Percentiles rank a stretch among this genome's conserved stretches.
Evolutionary conservation across 495 filamentous ascomycete genomes (phyloP).

Genomic region (Aspergillus sclerotiicarbonarius): DNA sequence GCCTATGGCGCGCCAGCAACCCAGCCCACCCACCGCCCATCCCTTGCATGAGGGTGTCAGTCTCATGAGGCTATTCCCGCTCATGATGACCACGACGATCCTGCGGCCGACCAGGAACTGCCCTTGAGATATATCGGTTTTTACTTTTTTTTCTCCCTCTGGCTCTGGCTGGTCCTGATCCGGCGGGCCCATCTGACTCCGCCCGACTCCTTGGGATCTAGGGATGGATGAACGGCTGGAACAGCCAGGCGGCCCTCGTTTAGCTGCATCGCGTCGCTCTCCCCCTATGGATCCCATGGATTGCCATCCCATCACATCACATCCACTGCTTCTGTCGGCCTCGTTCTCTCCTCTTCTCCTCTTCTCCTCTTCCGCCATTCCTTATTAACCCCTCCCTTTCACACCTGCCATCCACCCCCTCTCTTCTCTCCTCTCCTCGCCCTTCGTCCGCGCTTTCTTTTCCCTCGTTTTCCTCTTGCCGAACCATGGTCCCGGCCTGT

Average conservation of each 20-base stretch:
- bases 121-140: slow-evolving; percentile 4
- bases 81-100: slow-evolving; percentile 17
- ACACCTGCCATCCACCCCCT: background rate
- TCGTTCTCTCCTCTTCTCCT: slow-evolving; percentile 4
- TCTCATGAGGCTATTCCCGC: slow-evolving; percentile 22
- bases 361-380: slow-evolving; percentile 10
- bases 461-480: background rate
- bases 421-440: background rate
- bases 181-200: background rate
- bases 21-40: background rate
- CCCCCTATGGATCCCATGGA: background rate
- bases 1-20: background rate
- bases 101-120: slow-evolving; percentile 15
- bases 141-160: slow-evolving; percentile 10
- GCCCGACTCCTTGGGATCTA: slow-evolving; percentile 3
- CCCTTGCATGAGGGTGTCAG: slow-evolving; percentile 25
- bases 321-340: slow-evolving; percentile 4
- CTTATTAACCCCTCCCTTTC: slow-evolving; percentile 3
- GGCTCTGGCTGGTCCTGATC: background rate
- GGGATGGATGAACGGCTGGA: background rate
- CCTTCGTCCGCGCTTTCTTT: background rate
- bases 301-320: background rate
- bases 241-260: slow-evolving; percentile 4
- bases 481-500: slow-evolving; percentile 4
- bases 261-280: slow-evolving; percentile 10